These are phyloP conservation scores for Collybia nuda DNA, from an alignment of 768 basidiomycete genomes.

Conservation along the genomic window DNA sequence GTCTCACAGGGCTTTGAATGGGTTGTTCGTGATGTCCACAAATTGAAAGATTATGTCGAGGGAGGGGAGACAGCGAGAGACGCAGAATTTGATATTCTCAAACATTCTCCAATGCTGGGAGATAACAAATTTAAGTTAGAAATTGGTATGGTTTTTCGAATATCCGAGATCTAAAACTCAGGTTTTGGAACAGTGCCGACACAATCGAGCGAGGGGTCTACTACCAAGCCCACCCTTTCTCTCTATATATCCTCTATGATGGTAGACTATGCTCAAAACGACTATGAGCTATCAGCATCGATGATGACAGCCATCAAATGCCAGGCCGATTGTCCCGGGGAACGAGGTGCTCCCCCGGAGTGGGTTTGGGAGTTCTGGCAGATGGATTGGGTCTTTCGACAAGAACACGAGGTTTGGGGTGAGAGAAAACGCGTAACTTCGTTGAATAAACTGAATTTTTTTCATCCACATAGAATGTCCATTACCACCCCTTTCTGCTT, in stretches of 20 bases:
- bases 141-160: conserved; percentile 42
- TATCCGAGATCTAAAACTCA: no score
- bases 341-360: conserved; percentile 61
- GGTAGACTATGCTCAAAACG: conserved; percentile 57
- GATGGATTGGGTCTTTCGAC: conserved; percentile 68
- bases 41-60: conserved; percentile 60
- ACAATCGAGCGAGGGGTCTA: conserved; percentile 17
- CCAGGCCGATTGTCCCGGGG: conserved; percentile 57
- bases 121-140: conserved; percentile 75
- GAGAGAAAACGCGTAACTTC: conserved; percentile 14
- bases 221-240: conserved; percentile 44
- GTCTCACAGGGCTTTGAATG: conserved; percentile 67
- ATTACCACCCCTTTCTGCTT: conserved; percentile 57
- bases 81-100: conserved; percentile 59
- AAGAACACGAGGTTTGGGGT: conserved; percentile 77
- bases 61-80: conserved; percentile 25
- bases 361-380: conserved; percentile 80
- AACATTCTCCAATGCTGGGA: conserved; percentile 64
- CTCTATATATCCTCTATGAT: conserved; percentile 68
- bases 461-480: conserved; percentile 48
- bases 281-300: conserved; percentile 60
- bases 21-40: conserved; percentile 57
- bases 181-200: conserved; percentile 4
- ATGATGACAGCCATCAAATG: conserved; percentile 76
- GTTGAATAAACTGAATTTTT: background rate